phyloP scores from a whole-genome alignment of 352 stramenopile genomes.

The Phytophthora aleatoria region DNA sequence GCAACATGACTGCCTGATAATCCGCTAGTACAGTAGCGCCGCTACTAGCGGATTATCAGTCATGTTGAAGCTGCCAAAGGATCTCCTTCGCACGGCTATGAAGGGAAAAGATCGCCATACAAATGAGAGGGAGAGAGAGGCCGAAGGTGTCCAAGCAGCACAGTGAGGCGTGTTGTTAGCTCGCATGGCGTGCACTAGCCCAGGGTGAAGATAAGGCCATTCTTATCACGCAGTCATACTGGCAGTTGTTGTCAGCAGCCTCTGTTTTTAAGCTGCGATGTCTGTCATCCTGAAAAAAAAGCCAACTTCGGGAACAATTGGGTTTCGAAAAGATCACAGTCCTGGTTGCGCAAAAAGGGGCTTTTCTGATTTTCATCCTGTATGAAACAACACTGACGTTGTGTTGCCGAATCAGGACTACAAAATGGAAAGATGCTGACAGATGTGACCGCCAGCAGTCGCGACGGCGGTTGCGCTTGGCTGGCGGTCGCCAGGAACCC shows the following conservation, averaged over 20 bases:
- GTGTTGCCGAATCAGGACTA: constrained; percentile 18
- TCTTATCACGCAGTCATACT: constrained; percentile 13
- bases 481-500: constrained; percentile 8
- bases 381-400: background rate
- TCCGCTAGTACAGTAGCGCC: no score
- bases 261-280: background rate
- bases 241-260: background rate
- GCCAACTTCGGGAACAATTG: background rate
- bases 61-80: constrained; percentile 25
- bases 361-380: background rate
- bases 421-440: constrained; percentile 33
- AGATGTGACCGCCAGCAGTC: constrained; percentile 27
- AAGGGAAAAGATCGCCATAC: constrained; percentile 8
- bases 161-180: background rate
- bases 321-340: constrained; percentile 21
- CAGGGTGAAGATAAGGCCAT: background rate
- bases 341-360: constrained; percentile 11
- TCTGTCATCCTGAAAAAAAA: background rate
- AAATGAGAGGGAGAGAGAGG: constrained; percentile 13
- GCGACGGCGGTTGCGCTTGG: constrained; percentile 16
- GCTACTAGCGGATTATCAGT: background rate
- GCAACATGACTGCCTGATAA: no score
- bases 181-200: background rate
- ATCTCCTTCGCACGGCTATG: constrained; percentile 10
- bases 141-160: constrained; percentile 9